Conservation (phyloP, 106 monocot genomes). For the Dendrobium catenatum region DNA sequence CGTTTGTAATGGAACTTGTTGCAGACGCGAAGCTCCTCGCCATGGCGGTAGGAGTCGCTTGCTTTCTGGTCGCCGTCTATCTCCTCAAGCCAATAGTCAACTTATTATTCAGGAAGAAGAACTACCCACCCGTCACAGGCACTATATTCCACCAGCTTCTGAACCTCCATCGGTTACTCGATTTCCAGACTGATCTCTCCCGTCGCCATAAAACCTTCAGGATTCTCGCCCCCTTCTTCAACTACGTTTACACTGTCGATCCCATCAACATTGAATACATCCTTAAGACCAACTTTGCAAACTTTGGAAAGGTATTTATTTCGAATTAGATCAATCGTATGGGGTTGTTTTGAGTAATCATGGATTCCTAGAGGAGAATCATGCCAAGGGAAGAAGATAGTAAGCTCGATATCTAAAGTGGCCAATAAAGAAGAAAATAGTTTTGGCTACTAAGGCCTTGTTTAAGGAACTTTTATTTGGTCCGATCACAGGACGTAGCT, state of each 20-base stretch:
- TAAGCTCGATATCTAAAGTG: no score
- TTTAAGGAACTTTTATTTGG: no score
- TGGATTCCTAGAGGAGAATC: neutral
- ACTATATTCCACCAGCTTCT: constrained; percentile 42
- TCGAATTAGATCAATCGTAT: neutral
- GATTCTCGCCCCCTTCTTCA: neutral
- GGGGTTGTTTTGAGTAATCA: neutral
- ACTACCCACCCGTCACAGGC: constrained; percentile 21
- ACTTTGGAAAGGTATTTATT: constrained; percentile 18
- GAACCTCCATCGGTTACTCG: constrained; percentile 12
- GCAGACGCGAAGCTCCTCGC: neutral
- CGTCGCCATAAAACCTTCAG: constrained; percentile 4
- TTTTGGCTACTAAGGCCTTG: no score
- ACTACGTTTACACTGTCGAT: constrained; percentile 10
- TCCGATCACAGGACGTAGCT: no score
- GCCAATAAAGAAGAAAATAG: no score
- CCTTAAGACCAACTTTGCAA: constrained; percentile 19
- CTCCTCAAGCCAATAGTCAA: neutral
- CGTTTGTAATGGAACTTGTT: neutral
- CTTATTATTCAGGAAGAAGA: neutral
- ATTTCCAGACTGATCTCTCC: constrained; percentile 22
- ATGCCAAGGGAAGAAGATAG: neutral
- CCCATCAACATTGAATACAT: constrained; percentile 20
- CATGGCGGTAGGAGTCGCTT: neutral
- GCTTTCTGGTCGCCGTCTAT: neutral